Conservation (phyloP, 163 green algal species). For the Scenedesmus sp. region DNA sequence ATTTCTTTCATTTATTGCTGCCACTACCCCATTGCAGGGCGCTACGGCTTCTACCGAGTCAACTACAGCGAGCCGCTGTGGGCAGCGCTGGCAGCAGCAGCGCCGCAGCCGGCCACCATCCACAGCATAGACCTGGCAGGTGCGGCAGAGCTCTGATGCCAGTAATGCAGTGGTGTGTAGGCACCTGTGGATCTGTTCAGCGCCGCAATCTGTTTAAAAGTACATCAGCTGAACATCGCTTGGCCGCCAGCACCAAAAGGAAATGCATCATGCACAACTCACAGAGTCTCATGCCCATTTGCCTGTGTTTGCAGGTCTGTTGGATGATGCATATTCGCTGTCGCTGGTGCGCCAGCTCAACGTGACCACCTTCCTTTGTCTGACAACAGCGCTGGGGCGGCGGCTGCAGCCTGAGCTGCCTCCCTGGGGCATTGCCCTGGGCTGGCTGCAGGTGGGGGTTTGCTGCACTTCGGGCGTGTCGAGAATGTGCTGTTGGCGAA, state of each 20-base stretch:
- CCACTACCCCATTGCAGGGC: slow-evolving; percentile 10
- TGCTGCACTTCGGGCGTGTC: too few species aligned
- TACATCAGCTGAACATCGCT: too few species aligned
- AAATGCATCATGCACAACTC: too few species aligned
- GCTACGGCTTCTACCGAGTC: slow-evolving; percentile 53
- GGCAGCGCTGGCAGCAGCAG: slow-evolving; percentile 30
- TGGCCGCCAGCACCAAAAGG: too few species aligned
- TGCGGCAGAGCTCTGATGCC: not conserved
- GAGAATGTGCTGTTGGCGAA: too few species aligned
- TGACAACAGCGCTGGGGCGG: slow-evolving; percentile 16
- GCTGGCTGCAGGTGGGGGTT: slow-evolving; percentile 35
- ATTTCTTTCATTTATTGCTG: not conserved
- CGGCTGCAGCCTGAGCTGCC: slow-evolving; percentile 4
- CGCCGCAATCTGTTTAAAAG: too few species aligned
- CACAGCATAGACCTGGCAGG: slow-evolving; percentile 47
- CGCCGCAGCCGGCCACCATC: not conserved
- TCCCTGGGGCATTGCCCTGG: slow-evolving; percentile 26
- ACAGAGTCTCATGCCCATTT: not conserved
- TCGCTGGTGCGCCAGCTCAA: slow-evolving; percentile 45
- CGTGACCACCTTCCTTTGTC: slow-evolving; percentile 28
- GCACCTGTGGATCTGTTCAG: too few species aligned
- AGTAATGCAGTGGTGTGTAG: not conserved
- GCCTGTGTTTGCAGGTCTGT: slow-evolving; percentile 19
- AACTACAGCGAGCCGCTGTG: slow-evolving; percentile 54
- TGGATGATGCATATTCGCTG: slow-evolving; percentile 51